Conservation (phyloP, 176 grass and related monocot genomes). For the Thinopyrum elongatum region DNA sequence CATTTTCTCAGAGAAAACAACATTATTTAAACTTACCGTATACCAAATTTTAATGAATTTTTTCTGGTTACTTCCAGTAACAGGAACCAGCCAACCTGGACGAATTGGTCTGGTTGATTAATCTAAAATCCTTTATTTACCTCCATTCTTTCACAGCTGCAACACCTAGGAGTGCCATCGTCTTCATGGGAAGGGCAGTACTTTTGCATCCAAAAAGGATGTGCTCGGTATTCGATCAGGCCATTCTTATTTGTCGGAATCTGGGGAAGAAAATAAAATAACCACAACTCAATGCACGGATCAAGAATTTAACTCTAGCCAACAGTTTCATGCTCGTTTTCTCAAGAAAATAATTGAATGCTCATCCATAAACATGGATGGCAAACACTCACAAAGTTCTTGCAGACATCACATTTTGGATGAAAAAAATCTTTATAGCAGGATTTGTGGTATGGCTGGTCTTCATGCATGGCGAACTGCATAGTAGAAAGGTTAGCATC, state of each 20-base stretch:
- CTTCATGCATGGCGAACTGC: conserved; percentile 75
- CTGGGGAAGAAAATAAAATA: conserved; percentile 44
- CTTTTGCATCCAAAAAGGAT: conserved; percentile 94
- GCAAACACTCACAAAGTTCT: conserved; percentile 61
- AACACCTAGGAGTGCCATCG: conserved; percentile 88
- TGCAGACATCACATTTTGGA: conserved; percentile 93
- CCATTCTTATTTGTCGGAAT: conserved; percentile 79
- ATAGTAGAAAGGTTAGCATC: conserved; percentile 21
- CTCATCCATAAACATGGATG: conserved; percentile 6
- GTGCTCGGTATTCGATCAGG: conserved; percentile 81
- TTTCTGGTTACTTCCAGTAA: background rate
- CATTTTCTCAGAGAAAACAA: background rate
- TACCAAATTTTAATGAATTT: background rate
- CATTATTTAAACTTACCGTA: background rate
- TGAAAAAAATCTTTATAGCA: conserved; percentile 82
- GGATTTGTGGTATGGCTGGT: conserved; percentile 79
- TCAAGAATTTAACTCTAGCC: conserved; percentile 14
- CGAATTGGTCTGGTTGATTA: background rate
- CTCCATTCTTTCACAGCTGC: conserved; percentile 99
- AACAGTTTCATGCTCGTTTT: background rate
- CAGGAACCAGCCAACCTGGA: background rate
- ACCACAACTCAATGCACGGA: background rate
- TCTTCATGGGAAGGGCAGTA: conserved; percentile 91
- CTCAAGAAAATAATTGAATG: conserved; percentile 3
- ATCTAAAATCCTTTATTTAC: conserved; percentile 42